Conservation (phyloP, 805 yeast species). For the Candida takata region DNA sequence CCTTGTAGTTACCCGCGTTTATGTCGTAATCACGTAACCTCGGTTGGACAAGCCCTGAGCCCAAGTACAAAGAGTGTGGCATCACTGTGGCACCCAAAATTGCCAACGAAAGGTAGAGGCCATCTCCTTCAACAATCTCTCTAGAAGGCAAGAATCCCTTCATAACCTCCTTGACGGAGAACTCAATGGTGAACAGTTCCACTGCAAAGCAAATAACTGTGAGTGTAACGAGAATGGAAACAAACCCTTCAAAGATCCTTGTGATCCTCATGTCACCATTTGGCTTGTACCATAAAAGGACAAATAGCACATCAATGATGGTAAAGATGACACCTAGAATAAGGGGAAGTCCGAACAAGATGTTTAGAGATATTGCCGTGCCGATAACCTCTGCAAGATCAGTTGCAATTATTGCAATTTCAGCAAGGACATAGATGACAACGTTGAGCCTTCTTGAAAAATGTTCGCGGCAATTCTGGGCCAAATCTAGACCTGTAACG, state of each 20-base stretch:
- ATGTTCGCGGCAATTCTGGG: constrained; percentile 76
- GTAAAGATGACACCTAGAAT: constrained; percentile 81
- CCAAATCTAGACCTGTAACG: constrained; percentile 89
- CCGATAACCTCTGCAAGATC: constrained; percentile 97
- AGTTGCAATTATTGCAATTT: constrained; percentile 87
- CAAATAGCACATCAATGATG: constrained; percentile 77
- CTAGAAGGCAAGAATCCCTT: constrained; percentile 57
- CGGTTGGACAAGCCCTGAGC: constrained; percentile 85
- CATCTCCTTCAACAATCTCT: constrained; percentile 49
- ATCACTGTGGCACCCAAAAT: constrained; percentile 90
- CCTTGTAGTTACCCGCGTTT: constrained; percentile 51
- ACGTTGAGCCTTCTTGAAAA: constrained; percentile 56
- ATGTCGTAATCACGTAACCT: constrained; percentile 74
- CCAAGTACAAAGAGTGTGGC: constrained; percentile 89
- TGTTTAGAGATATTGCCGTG: constrained; percentile 89
- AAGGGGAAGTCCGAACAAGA: constrained; percentile 72
- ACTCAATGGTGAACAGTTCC: constrained; percentile 65
- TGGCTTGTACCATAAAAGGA: constrained; percentile 82
- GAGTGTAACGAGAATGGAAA: constrained; percentile 66
- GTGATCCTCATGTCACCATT: constrained; percentile 72
- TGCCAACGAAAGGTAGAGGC: constrained; percentile 75
- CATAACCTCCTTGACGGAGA: constrained; percentile 51
- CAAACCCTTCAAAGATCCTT: constrained; percentile 75
- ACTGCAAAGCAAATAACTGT: constrained; percentile 83
- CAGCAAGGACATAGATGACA: constrained; percentile 69